phyloP scores from a whole-genome alignment of 176 grass and related monocot species.

The Poa annua region DNA sequence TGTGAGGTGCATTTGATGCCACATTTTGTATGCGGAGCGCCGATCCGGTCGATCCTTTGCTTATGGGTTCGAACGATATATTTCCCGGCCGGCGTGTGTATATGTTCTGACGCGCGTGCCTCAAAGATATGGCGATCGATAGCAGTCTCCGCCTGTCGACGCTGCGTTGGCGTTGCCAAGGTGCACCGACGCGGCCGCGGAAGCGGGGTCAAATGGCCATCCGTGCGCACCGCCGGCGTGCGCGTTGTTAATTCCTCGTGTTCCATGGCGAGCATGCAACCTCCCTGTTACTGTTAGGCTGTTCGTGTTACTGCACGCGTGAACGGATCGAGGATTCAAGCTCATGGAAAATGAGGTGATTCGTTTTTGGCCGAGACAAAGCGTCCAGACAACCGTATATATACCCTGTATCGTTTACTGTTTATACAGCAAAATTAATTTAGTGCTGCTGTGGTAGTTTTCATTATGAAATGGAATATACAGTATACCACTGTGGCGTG shows the following conservation, averaged over 20 bases:
- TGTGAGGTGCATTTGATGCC: not conserved
- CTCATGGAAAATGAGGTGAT: too few species aligned
- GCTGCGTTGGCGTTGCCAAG: not conserved
- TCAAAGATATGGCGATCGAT: not conserved
- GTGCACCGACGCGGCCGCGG: constrained; percentile 28
- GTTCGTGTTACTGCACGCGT: too few species aligned
- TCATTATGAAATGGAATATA: too few species aligned
- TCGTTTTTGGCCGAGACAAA: too few species aligned
- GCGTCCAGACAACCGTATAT: too few species aligned
- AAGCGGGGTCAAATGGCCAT: constrained; percentile 21
- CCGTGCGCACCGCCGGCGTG: not conserved
- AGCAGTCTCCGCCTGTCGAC: constrained; percentile 9
- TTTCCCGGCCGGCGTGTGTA: not conserved
- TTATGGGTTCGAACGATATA: not conserved
- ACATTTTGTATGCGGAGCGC: not conserved
- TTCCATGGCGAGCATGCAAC: not conserved
- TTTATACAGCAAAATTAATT: too few species aligned
- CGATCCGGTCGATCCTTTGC: not conserved
- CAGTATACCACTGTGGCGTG: too few species aligned
- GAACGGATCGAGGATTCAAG: not conserved
- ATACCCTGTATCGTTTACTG: too few species aligned
- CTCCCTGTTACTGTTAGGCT: not conserved
- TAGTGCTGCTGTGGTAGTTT: too few species aligned
- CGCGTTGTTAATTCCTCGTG: not conserved
- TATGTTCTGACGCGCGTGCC: not conserved